Conservation (phyloP, 2,329 filamentous ascomycete species). For the Chaetomiaceae sp. region DNA sequence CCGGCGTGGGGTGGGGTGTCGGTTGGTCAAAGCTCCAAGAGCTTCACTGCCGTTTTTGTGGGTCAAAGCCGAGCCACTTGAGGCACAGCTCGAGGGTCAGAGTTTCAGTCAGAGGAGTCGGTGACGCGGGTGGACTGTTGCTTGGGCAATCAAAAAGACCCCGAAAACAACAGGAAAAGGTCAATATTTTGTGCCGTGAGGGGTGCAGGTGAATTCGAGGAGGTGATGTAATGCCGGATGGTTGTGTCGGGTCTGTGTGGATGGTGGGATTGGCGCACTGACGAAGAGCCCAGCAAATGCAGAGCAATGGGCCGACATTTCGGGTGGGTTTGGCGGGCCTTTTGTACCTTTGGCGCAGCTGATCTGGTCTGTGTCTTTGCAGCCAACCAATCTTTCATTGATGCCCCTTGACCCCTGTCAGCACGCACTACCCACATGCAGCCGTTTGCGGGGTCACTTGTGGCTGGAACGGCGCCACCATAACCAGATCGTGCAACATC, state of each 20-base stretch:
- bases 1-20: slow-evolving; percentile 6
- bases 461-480: slow-evolving; percentile 18
- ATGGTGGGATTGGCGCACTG: slow-evolving; percentile 7
- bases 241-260: neutral
- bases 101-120: too few species aligned
- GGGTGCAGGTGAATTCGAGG: neutral
- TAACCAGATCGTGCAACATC: too few species aligned
- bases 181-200: neutral
- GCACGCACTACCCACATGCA: neutral
- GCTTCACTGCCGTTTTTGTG: neutral
- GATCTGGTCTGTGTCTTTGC: slow-evolving; percentile 6
- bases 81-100: neutral
- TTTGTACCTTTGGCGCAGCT: slow-evolving; percentile 32
- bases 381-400: slow-evolving; percentile 15
- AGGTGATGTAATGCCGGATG: slow-evolving; percentile 18
- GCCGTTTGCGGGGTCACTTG: slow-evolving; percentile 24
- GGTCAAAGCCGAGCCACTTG: neutral
- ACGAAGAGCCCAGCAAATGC: slow-evolving; percentile 5
- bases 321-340: slow-evolving; percentile 32
- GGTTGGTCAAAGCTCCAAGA: slow-evolving; percentile 9
- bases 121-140: too few species aligned
- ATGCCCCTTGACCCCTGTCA: slow-evolving; percentile 3
- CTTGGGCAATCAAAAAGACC: neutral
- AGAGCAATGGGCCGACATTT: slow-evolving; percentile 25
- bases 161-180: neutral